Conservation (phyloP, 1,284 basidiomycete species). For the Melampsora americana region DNA sequence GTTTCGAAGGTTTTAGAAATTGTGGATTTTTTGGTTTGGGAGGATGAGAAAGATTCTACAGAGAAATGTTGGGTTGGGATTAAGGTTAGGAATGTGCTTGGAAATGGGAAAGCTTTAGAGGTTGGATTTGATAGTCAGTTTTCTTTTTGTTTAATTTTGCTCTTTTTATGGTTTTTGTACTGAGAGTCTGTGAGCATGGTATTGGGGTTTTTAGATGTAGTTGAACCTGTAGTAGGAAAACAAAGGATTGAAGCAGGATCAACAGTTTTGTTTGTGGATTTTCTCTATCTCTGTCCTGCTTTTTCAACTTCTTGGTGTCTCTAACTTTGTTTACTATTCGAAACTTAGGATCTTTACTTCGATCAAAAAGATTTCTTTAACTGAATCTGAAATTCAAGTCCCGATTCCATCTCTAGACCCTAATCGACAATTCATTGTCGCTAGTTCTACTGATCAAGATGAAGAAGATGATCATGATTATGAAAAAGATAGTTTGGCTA, state of each 20-base stretch:
- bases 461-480: neutral
- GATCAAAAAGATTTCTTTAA: slow-evolving; percentile 5
- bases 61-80: neutral
- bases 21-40: neutral
- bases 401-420: slow-evolving; percentile 24
- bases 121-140: neutral
- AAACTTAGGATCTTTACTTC: slow-evolving; percentile 28
- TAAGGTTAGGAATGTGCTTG: neutral
- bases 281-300: neutral
- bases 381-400: slow-evolving; percentile 11
- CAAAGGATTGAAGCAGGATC: slow-evolving; percentile 2
- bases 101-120: neutral
- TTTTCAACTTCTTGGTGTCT: neutral
- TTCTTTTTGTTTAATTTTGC: neutral
- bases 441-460: neutral
- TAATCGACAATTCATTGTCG: slow-evolving; percentile 36
- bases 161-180: neutral
- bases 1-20: neutral
- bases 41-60: neutral
- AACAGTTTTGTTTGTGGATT: neutral
- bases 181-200: too few species aligned
- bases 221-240: slow-evolving; percentile 20
- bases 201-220: neutral
- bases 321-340: neutral
- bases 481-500: neutral